Base-by-base conservation (phyloP, 345 rosid genomes). In the Litchi chinensis region DNA sequence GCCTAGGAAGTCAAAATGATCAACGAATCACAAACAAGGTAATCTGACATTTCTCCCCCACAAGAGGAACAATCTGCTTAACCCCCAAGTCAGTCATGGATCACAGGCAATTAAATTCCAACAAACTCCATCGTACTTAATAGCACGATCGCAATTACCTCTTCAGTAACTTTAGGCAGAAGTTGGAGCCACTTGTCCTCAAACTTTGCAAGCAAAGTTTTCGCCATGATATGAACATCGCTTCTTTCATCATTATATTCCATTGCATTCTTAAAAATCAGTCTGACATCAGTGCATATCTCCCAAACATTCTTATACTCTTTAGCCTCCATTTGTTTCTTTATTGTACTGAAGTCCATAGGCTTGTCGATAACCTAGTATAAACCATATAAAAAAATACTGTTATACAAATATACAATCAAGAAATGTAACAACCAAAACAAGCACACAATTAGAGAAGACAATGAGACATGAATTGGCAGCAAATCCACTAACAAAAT, bases 181-280 rank as follows among this genome's bases (percentile, higher is more conserved):
- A 95, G 85, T 24, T 84, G 93, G 76, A 68, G 79, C 99, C 99
- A 95, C 78, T 88, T 95, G 82, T 92, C 99, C 85, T 95, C 97
- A 81, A 93, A 93, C 80, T 89, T 95, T 70, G 68, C 90, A 78
- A 92, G 86, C 87, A 95, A 83, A 54, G 91, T 91, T 84, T 86
- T 90, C 65, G 99, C 99, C 99, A 92, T 95, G 21, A 84, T 79
- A 82, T 91, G 87, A 75, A 89, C 96, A 68, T 90, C 90, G 83
- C 90, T 88, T 68, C 80, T 78, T 76, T 93, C 93, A 74, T 88
- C 93, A 68, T 95, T 95, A 78, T 95, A 95, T 40, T 89, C 90
- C 98, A 93, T 95, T n/a, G 99, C 99, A 77, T 95, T 95, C 84
- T 89, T 90, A 80, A 95, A 93, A 73, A 93, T 90, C 73, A 93